Conservation (phyloP, 2,329 filamentous ascomycete species). For the Stemphylium beticola region DNA sequence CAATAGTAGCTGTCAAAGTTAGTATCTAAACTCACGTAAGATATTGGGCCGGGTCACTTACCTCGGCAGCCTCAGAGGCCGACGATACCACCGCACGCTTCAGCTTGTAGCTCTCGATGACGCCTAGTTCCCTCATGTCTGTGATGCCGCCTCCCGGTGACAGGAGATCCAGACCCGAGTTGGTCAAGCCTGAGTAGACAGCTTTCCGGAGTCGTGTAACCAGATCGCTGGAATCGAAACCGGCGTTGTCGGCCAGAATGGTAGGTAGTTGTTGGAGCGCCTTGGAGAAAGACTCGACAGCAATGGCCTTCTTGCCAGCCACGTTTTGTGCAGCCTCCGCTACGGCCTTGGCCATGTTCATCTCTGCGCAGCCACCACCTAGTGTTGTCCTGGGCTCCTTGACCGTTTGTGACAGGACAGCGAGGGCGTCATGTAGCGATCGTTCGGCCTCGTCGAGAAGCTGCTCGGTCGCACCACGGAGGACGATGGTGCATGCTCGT, state of each 20-base stretch:
- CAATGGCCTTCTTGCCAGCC: conserved; percentile 94
- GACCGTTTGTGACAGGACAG: conserved; percentile 95
- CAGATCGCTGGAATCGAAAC: conserved; percentile 92
- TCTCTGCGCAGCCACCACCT: conserved; percentile 95
- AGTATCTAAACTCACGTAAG: conserved; percentile 22
- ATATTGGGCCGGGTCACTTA: conserved; percentile 55
- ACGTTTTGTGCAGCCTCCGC: conserved; percentile 92
- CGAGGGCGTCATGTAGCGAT: conserved; percentile 92
- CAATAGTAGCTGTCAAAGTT: conserved; percentile 71
- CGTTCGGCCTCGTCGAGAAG: conserved; percentile 96
- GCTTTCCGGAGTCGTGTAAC: conserved; percentile 90
- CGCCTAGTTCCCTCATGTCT: conserved; percentile 94
- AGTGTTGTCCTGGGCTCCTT: conserved; percentile 93
- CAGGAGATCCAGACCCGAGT: conserved; percentile 86
- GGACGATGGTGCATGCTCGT: conserved; percentile 93
- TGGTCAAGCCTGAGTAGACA: conserved; percentile 93
- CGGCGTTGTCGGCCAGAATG: conserved; percentile 96
- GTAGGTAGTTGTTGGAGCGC: conserved; percentile 93
- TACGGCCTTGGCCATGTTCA: conserved; percentile 98
- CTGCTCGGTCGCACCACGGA: conserved; percentile 95
- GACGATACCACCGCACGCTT: conserved; percentile 98
- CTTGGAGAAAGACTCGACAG: conserved; percentile 86
- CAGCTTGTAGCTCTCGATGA: conserved; percentile 98
- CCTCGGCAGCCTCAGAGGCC: conserved; percentile 94
- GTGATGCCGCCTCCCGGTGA: conserved; percentile 90